Percentiles rank a stretch among this genome's conserved stretches.
These are phyloP conservation scores for Auricularia sp. DNA, from an alignment of 768 basidiomycete genomes.

Conservation along the genomic window DNA sequence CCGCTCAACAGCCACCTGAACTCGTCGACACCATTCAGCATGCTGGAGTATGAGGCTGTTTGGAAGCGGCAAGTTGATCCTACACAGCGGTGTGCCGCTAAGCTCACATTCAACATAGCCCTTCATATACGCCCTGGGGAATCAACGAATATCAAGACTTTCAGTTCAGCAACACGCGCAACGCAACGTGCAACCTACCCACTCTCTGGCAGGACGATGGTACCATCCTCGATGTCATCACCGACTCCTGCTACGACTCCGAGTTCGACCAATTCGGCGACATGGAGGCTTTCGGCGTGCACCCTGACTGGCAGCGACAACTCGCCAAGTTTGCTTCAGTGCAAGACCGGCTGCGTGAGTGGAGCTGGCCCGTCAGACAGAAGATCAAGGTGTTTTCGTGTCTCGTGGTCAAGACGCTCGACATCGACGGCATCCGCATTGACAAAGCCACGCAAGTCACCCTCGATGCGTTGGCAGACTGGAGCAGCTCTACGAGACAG, in stretches of 20 bases:
- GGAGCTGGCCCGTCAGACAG: slow-evolving; percentile 68
- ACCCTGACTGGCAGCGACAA: slow-evolving; percentile 89
- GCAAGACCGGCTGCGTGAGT: slow-evolving; percentile 91
- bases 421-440: slow-evolving; percentile 89
- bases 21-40: slow-evolving; percentile 63
- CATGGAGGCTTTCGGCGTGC: slow-evolving; percentile 96
- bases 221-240: slow-evolving; percentile 40
- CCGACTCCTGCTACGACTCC: slow-evolving; percentile 56
- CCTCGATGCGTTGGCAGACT: slow-evolving; percentile 64
- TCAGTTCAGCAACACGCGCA: slow-evolving; percentile 56
- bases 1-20: slow-evolving; percentile 53
- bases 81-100: background rate
- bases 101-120: slow-evolving; percentile 17
- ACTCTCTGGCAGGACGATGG: slow-evolving; percentile 76
- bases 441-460: slow-evolving; percentile 92
- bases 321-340: slow-evolving; percentile 92
- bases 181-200: slow-evolving; percentile 65
- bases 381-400: slow-evolving; percentile 75
- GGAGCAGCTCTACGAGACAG: slow-evolving; percentile 61
- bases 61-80: slow-evolving; percentile 43
- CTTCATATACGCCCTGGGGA: slow-evolving; percentile 73
- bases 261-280: slow-evolving; percentile 96
- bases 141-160: slow-evolving; percentile 82
- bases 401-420: slow-evolving; percentile 77
- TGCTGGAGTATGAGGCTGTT: slow-evolving; percentile 59